These are phyloP conservation scores for Ophiostoma tasmaniense DNA, from an alignment of 2,329 filamentous ascomycete genomes.

Conservation along the genomic window DNA sequence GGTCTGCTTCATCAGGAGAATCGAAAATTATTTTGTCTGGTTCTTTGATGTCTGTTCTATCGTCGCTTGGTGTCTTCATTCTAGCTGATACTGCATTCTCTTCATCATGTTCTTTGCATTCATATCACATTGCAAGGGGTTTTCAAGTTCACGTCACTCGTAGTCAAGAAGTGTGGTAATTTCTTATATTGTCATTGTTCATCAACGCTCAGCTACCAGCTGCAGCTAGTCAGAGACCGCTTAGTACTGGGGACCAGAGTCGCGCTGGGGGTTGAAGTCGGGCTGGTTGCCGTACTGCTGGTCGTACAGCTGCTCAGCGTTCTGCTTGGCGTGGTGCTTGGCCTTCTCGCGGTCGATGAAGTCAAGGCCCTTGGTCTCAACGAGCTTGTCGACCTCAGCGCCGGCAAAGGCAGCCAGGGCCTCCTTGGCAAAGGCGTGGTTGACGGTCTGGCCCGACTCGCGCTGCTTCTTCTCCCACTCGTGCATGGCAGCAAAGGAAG, in stretches of 20 bases:
- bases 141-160: background rate
- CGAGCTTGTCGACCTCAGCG: constrained; percentile 67
- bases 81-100: too few relatives aligned
- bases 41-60: too few relatives aligned
- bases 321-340: constrained; percentile 49
- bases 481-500: constrained; percentile 73
- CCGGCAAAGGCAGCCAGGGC: constrained; percentile 62
- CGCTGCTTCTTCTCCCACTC: constrained; percentile 69
- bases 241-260: constrained; percentile 11
- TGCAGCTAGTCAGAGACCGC: background rate
- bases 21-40: background rate
- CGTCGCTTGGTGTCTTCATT: too few relatives aligned
- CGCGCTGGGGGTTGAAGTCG: constrained; percentile 42
- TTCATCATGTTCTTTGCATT: too few relatives aligned
- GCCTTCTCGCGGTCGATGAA: constrained; percentile 49
- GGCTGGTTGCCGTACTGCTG: constrained; percentile 47
- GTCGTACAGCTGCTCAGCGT: constrained; percentile 53
- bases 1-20: background rate
- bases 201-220: background rate
- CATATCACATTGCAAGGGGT: too few relatives aligned
- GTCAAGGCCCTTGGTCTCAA: constrained; percentile 61
- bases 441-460: constrained; percentile 59
- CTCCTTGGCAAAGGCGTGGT: constrained; percentile 71
- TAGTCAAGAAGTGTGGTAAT: background rate
- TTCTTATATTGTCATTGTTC: background rate